Evolutionary conservation across 345 rosid species (phyloP), one percentile per base, ranked within the genome.

Genomic region (Hibiscus syriacus): DNA sequence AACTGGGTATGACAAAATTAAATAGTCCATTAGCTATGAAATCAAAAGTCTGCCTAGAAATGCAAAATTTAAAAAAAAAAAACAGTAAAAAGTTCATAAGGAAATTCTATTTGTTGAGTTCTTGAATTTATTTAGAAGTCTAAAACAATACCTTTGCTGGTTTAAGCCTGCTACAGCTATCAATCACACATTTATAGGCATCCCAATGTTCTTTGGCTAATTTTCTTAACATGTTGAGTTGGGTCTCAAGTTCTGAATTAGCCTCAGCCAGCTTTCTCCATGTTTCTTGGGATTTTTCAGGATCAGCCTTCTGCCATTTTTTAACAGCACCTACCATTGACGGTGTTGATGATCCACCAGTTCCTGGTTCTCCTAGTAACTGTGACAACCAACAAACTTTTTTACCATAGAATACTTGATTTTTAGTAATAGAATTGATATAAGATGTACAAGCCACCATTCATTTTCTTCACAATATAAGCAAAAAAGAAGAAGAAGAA

Each of bases 251-350:
- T 52, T 78, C 83, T 69, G 83, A 78, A 85, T 91, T 94, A 39
- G 85, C 87, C 60, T 82, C 90, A 22, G 90, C 82, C 80, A 94
- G 84, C 70, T 86, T 83, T 73, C 70, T 89, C 98, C 96, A 86
- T 50, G 80, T 92, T 76, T 85, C 93, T 69, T 64, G 76, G 72
- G 96, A 88, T 76, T 74, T 89, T 76, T 83, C 84, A 59, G 93
- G 99, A 64, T 94, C 86, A 76, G 87, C 81, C 68, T 85, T 85
- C 75, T 88, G 96, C 99, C 99, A 94, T 78, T 82, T 94, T 73
- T 90, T 92, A 64, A 94, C 96, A 48, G 99, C 88, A 75, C 98
- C 98, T 26, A 94, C 97, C 99, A 94, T 88, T 70, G 99, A 94
- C 71, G 96, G 93, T 8, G 98, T 89, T 30, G 98, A 91, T 61